These are phyloP conservation scores for Tephrocybe rancida DNA, from an alignment of 768 basidiomycete genomes.

Conservation along the genomic window DNA sequence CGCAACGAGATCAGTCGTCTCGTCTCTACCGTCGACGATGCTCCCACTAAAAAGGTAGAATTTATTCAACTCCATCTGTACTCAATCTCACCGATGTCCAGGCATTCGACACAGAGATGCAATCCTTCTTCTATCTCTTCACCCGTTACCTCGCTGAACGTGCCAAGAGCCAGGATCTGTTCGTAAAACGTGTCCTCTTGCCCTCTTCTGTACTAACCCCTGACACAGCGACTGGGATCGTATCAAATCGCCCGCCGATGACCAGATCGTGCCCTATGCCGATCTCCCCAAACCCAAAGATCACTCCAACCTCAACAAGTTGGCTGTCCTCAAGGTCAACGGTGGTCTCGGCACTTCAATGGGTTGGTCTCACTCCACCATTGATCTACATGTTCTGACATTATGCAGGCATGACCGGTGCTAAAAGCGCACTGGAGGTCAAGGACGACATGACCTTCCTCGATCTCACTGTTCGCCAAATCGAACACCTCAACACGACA, in stretches of 20 bases:
- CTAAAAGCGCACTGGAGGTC: slow-evolving; percentile 94
- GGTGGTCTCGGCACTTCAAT: slow-evolving; percentile 92
- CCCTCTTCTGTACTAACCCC: slow-evolving; percentile 8
- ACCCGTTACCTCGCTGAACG: slow-evolving; percentile 91
- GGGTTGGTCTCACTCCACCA: slow-evolving; percentile 47
- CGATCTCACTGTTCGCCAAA: slow-evolving; percentile 91
- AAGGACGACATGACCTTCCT: slow-evolving; percentile 98
- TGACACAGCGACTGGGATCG: slow-evolving; percentile 78
- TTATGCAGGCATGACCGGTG: slow-evolving; percentile 73
- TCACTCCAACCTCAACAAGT: slow-evolving; percentile 78
- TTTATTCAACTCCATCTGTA: neutral
- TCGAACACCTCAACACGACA: slow-evolving; percentile 91
- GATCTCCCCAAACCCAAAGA: slow-evolving; percentile 62
- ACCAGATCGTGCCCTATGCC: slow-evolving; percentile 86
- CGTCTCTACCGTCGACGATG: slow-evolving; percentile 83
- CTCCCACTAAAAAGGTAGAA: slow-evolving; percentile 78
- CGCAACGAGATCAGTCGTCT: slow-evolving; percentile 96
- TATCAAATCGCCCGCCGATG: slow-evolving; percentile 83
- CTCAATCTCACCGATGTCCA: slow-evolving; percentile 32
- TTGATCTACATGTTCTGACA: slow-evolving; percentile 5
- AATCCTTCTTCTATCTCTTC: slow-evolving; percentile 94
- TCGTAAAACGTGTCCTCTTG: slow-evolving; percentile 29
- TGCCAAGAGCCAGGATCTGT: slow-evolving; percentile 88
- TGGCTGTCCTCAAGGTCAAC: slow-evolving; percentile 95
- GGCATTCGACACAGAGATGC: slow-evolving; percentile 96